These are phyloP conservation scores for Ligustrum vulgare DNA, from an alignment of 257 asterid species.

Conservation along the genomic window DNA sequence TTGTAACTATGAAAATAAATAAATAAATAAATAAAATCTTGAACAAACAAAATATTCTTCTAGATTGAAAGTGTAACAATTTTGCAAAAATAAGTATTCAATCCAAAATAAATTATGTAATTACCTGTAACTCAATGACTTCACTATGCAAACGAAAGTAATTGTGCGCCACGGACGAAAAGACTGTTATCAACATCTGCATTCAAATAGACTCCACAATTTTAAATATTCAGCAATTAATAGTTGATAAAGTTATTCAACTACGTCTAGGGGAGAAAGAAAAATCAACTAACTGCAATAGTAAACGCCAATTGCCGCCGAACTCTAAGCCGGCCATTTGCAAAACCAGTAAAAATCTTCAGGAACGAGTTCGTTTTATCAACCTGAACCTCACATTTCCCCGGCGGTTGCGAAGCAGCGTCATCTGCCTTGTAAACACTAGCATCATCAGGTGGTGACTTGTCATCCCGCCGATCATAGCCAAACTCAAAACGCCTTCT, in stretches of 20 bases:
- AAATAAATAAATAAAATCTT: neutral
- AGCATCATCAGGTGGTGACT: conserved; percentile 34
- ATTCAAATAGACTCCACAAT: conserved; percentile 28
- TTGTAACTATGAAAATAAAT: neutral
- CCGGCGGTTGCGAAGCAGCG: conserved; percentile 26
- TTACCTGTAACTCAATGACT: conserved; percentile 65
- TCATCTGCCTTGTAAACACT: conserved; percentile 16
- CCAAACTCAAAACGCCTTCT: conserved; percentile 44
- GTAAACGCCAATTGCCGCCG: conserved; percentile 49
- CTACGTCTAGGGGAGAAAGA: neutral
- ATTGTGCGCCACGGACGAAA: conserved; percentile 53
- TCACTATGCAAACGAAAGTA: conserved; percentile 47
- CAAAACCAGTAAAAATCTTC: conserved; percentile 30
- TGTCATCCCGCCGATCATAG: conserved; percentile 24
- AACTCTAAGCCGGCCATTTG: conserved; percentile 33
- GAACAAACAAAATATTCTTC: neutral
- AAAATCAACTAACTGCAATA: conserved; percentile 40
- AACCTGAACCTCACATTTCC: conserved; percentile 30
- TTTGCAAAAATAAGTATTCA: neutral
- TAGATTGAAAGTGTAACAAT: neutral
- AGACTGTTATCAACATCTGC: conserved; percentile 52
- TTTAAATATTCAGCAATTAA: neutral
- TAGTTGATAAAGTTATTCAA: neutral
- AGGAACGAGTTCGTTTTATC: conserved; percentile 21
- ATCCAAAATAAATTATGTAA: neutral